Evolutionary conservation across 768 basidiomycete species (phyloP).

Genomic region (Termitomyces sp.): DNA sequence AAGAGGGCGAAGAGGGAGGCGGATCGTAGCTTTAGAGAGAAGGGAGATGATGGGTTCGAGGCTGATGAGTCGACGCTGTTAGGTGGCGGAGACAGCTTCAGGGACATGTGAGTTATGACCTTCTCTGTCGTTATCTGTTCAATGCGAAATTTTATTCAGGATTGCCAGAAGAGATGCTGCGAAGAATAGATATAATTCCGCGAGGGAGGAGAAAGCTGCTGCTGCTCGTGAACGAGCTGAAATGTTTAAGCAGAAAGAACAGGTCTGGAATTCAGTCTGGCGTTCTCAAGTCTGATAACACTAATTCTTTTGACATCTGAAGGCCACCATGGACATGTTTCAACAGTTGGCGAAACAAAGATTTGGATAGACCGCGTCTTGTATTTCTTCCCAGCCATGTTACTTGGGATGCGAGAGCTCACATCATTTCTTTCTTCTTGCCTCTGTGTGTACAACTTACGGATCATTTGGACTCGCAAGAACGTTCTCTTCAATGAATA

Average conservation of each 20-base stretch:
- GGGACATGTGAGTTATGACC: constrained; percentile 53
- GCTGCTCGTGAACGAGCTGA: constrained; percentile 56
- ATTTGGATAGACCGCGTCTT: constrained; percentile 1
- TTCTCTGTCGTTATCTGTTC: neutral
- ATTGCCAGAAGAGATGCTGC: constrained; percentile 73
- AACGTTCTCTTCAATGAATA: neutral
- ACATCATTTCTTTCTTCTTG: neutral
- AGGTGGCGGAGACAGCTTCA: constrained; percentile 83
- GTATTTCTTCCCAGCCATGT: neutral
- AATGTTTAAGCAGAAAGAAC: constrained; percentile 75
- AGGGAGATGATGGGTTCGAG: constrained; percentile 76
- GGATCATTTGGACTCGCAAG: neutral
- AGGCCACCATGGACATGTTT: constrained; percentile 96
- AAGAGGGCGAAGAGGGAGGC: constrained; percentile 69
- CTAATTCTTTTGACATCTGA: neutral
- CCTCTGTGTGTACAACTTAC: neutral
- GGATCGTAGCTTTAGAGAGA: constrained; percentile 69
- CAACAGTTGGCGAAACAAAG: constrained; percentile 58
- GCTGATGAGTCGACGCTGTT: constrained; percentile 75
- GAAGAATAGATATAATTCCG: constrained; percentile 48
- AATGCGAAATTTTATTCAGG: constrained; percentile 33
- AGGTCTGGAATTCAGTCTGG: constrained; percentile 25
- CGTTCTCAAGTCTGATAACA: neutral
- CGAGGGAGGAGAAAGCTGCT: constrained; percentile 45
- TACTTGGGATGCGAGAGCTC: neutral